phyloP scores from a whole-genome alignment of 352 stramenopile genomes.

The Phytophthora citrophthora region DNA sequence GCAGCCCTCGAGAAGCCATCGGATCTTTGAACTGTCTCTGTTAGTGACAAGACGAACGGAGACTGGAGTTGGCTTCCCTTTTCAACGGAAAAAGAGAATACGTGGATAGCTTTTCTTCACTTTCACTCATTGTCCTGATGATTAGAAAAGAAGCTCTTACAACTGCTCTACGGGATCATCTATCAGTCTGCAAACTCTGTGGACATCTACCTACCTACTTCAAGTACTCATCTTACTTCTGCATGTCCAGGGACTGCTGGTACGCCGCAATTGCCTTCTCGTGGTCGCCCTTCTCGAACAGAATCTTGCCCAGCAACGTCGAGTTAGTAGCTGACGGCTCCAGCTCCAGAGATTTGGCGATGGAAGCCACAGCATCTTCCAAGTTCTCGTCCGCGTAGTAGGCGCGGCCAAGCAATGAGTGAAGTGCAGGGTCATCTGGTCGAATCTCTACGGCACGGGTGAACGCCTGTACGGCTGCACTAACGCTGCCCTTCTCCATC shows the following conservation, averaged over 20 bases:
- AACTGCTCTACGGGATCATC: slow-evolving; percentile 27
- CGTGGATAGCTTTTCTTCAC: slow-evolving; percentile 12
- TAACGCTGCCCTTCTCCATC: slow-evolving; percentile 83
- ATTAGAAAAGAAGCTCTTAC: slow-evolving; percentile 13
- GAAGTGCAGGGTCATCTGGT: slow-evolving; percentile 70
- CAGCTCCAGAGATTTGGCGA: slow-evolving; percentile 69
- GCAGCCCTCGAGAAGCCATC: slow-evolving; percentile 22
- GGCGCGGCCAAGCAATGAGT: slow-evolving; percentile 80
- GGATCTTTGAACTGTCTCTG: slow-evolving; percentile 26
- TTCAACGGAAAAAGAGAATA: no score
- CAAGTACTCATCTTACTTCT: slow-evolving; percentile 42
- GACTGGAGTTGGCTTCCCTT: no score
- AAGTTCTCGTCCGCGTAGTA: slow-evolving; percentile 88
- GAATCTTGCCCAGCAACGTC: slow-evolving; percentile 85
- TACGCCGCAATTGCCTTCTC: slow-evolving; percentile 88
- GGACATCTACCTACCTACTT: slow-evolving; percentile 36
- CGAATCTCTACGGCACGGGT: slow-evolving; percentile 85
- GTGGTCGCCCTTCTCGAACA: slow-evolving; percentile 89
- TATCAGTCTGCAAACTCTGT: slow-evolving; percentile 29
- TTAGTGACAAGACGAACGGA: slow-evolving; percentile 4
- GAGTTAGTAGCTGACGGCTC: slow-evolving; percentile 85
- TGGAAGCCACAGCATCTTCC: slow-evolving; percentile 71
- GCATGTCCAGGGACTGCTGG: slow-evolving; percentile 82
- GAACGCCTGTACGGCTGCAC: slow-evolving; percentile 82
- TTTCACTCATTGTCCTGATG: slow-evolving; percentile 2